A percentile compares a stretch with the other conserved stretches of the same genome.
These are phyloP conservation scores for Neurospora tetrasperma DNA, from an alignment of 495 filamentous ascomycete species.

Conservation along the genomic window DNA sequence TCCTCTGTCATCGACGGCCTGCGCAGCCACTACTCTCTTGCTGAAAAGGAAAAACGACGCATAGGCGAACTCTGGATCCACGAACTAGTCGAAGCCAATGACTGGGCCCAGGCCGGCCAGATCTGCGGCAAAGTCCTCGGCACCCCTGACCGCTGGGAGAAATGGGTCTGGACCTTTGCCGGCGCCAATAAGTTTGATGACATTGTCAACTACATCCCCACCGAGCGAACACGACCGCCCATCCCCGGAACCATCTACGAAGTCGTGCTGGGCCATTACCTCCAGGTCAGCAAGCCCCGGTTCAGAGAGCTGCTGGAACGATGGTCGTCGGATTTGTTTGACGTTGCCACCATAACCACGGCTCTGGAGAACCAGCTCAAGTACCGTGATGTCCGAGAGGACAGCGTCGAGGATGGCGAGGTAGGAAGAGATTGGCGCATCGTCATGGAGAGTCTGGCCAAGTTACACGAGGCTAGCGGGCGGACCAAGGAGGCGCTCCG, in stretches of 20 bases:
- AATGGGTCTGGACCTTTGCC: constrained; percentile 87
- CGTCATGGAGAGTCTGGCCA: constrained; percentile 72
- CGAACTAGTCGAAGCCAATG: constrained; percentile 57
- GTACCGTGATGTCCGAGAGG: constrained; percentile 54
- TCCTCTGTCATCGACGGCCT: constrained; percentile 51
- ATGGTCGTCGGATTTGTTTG: constrained; percentile 81
- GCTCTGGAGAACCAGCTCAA: constrained; percentile 66
- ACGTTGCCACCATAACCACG: constrained; percentile 55
- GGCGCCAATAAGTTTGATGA: constrained; percentile 77
- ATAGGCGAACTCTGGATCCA: constrained; percentile 91
- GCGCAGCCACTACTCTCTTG: constrained; percentile 47
- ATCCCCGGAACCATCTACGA: constrained; percentile 82
- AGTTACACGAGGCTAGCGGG: constrained; percentile 67
- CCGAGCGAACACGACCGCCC: constrained; percentile 59
- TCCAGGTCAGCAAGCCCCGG: constrained; percentile 53
- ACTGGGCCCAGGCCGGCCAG: constrained; percentile 70
- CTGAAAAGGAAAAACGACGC: constrained; percentile 80
- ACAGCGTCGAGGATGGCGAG: constrained; percentile 55
- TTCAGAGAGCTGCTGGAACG: constrained; percentile 70
- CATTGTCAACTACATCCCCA: constrained; percentile 75
- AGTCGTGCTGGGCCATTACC: constrained; percentile 74
- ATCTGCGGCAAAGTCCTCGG: constrained; percentile 71
- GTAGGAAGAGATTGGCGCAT: constrained; percentile 72
- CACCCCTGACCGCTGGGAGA: constrained; percentile 78
- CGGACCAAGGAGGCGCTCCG: constrained; percentile 72